Evolutionary conservation across 768 basidiomycete species (phyloP).

Genomic region (Tubosaeta sp.): DNA sequence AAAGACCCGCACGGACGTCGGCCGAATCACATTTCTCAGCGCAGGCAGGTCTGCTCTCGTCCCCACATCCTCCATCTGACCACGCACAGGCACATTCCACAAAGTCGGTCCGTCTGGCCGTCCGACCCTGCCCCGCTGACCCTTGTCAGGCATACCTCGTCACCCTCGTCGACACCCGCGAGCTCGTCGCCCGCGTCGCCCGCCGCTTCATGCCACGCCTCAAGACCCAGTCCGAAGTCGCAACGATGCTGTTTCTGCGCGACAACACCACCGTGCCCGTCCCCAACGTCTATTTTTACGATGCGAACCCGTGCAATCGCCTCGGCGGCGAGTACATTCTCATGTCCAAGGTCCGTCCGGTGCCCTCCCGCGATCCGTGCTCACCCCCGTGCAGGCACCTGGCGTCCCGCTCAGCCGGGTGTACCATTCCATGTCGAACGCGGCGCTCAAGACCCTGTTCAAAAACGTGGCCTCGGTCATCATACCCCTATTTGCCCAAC

Average conservation of each 20-base stretch:
- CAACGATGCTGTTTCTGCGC: constrained; percentile 78
- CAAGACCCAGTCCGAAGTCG: constrained; percentile 85
- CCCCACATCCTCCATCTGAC: constrained; percentile 5
- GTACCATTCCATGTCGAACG: constrained; percentile 67
- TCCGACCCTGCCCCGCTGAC: constrained; percentile 3
- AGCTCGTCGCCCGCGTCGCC: constrained; percentile 76
- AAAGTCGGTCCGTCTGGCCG: constrained; percentile 46
- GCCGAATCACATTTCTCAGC: constrained; percentile 67
- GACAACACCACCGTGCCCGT: constrained; percentile 68
- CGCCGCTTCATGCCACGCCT: constrained; percentile 82
- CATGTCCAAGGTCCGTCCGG: constrained; percentile 70
- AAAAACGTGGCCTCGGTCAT: constrained; percentile 65
- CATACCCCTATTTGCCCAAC: constrained; percentile 71
- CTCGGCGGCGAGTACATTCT: constrained; percentile 83
- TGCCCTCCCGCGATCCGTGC: neutral
- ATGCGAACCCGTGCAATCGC: constrained; percentile 80
- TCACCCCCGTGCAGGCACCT: constrained; percentile 46
- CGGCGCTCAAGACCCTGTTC: constrained; percentile 58
- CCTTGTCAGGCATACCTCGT: constrained; percentile 66
- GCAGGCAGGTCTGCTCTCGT: constrained; percentile 47
- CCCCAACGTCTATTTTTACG: constrained; percentile 70
- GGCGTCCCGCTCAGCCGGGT: constrained; percentile 69
- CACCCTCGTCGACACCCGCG: constrained; percentile 54
- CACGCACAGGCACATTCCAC: constrained; percentile 72
- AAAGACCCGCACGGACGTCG: constrained; percentile 62